Evolutionary conservation across 1,139 yeast species (phyloP), one percentile per base, ranked within the genome.

Genomic region (Meyerozyma elateridarum): DNA sequence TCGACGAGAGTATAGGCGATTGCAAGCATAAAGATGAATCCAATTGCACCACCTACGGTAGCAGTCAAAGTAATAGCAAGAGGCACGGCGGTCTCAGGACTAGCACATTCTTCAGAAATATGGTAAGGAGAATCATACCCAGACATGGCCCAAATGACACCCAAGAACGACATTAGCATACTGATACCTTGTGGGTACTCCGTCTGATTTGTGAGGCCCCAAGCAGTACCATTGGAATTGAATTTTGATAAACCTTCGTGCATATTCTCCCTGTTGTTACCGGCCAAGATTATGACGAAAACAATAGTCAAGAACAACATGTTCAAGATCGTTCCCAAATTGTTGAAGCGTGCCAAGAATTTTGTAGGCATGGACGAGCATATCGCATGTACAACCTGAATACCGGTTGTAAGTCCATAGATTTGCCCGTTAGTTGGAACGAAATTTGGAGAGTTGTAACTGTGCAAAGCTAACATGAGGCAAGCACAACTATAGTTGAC

Each of bases 111-210:
- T 53, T 81, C 91, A 12, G 85, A 70, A 34, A 81, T 59, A 48
- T 81, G 88, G 63, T 79, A 80, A 0, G 88, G 84, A 14, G 84
- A 73, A 51, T 81, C 89, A 47, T 76, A 80, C 14, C 88, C 88
- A 29, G 82, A 72, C 82, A 80, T 79, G 21, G 83, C 76, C 88
- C 88, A 81, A 47, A 79, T 76, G 32, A 73, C 79, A 17, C 85
- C 80, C 48, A 78, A 58, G 51, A 79, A 79, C 13, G 77, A 64
- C 70, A 76, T 65, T 38, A 79, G 57, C 50, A 78, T 62, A 17
- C 83, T 70, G 30, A 79, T 63, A 31, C 88, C 88, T 34, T 64
- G 61, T 4, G 85, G 83, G 70, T 76, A 81, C 13, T 78, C 85
- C 6, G 85, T 76, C 41, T 69, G 74, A 54, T 80, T 80, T 28